Evolutionary conservation across 768 basidiomycete genomes (phyloP), one percentile per base, ranked within the genome.

Genomic region (Steccherinum ochraceum): DNA sequence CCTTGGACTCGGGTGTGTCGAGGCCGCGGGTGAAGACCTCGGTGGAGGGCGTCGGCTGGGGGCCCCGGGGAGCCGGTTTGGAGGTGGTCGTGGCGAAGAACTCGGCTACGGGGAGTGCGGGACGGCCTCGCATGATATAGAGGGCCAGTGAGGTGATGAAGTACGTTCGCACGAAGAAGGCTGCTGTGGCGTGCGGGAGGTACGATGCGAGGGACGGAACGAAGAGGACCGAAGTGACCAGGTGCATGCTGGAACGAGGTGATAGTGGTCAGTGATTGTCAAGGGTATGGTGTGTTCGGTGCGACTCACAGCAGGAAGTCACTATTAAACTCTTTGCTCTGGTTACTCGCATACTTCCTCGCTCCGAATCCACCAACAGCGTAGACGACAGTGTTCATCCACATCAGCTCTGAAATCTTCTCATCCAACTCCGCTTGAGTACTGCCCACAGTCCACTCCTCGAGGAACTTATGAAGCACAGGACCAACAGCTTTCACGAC

Each of bases 161-260:
- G 66, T 84, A 84, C 1, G 73, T 67, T 5, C 76, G 77, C 16
- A 89, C 72, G 12, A 88, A 68, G 16, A 77, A 63, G 3, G 67
- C 69, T 51, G 79, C 74, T 0, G 78, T 79, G 0, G 62, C 40
- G 0, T 71, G 71, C 4, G 70, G 61, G 53, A 62, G 60, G 12
- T 51, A 46, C 7, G 61, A 56, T 26, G 74, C 56, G 41, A 81
- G 51, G 1, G 83, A 76, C 0, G 79, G 71, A 20, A 85, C 59
- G 69, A 86, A 84, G 19, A 84, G 58, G 2, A 78, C 71, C 3
- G 84, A 84, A 0, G 86, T 89, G 30, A 86, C 75, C 1, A 82
- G 65, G 55, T 81, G 86, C 67, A 83, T 79, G 12, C 84, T 87
- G 35, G n/a, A n/a, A n/a, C n/a, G n/a, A n/a, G n/a, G n/a, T n/a